These are phyloP conservation scores for Dothidotthia symphoricarpi DNA, from an alignment of 2,329 filamentous ascomycete species.

Conservation along the genomic window DNA sequence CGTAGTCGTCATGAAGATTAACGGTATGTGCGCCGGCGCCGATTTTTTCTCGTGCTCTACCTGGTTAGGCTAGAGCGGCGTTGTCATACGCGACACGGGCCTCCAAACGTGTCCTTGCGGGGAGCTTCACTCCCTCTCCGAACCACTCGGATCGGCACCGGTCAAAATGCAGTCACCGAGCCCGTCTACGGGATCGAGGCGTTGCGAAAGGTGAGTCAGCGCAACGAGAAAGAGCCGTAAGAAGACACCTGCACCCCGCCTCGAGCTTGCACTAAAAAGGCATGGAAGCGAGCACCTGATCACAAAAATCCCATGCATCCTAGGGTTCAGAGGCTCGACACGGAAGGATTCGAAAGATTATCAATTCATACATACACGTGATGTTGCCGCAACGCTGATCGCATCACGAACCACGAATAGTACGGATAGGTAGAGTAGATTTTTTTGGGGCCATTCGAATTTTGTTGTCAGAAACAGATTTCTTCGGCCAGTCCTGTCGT, in stretches of 20 bases:
- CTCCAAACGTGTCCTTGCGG: conserved; percentile 17
- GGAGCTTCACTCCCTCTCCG: conserved; percentile 14
- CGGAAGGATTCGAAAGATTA: neutral
- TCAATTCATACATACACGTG: neutral
- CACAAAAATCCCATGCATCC: conserved; percentile 9
- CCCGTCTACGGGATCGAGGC: conserved; percentile 4
- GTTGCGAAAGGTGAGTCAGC: conserved; percentile 22
- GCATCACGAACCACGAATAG: neutral
- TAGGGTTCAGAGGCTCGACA: neutral
- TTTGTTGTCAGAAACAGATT: no score
- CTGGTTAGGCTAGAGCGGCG: neutral
- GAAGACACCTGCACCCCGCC: conserved; percentile 26
- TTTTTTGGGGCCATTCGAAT: no score
- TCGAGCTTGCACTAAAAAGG: conserved; percentile 17
- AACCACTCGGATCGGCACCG: conserved; percentile 18
- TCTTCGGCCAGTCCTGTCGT: conserved; percentile 3
- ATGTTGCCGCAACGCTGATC: neutral
- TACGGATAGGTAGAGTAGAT: no score
- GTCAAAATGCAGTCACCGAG: conserved; percentile 20
- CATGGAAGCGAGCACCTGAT: conserved; percentile 19
- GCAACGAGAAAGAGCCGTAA: conserved; percentile 24
- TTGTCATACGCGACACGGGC: conserved; percentile 2
- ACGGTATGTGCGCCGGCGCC: conserved; percentile 1
- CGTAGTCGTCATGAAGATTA: conserved; percentile 26
- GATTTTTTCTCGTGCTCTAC: conserved; percentile 20